Base-by-base conservation (phyloP, 768 basidiomycete genomes). In the Terana coerulea region DNA sequence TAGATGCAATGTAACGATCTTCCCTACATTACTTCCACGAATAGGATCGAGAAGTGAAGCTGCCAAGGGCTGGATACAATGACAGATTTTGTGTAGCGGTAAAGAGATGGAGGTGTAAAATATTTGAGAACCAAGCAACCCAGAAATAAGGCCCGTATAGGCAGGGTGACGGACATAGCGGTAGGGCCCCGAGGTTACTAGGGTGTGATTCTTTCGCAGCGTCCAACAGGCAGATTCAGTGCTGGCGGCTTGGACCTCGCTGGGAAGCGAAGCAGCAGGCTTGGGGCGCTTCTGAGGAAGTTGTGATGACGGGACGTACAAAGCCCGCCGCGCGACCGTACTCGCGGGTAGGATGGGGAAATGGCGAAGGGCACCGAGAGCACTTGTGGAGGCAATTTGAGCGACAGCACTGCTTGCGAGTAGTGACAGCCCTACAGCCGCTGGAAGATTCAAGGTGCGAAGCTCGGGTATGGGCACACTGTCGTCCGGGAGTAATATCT, bases 81-180 rank as follows among this genome's bases (percentile, higher is more conserved):
- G 25, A 11, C 15, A 19, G 19, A 47, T 21, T 4, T 19, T 12
- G 46, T 19, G 21, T 1, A 47, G 22, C 17, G 34, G 26, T 19
- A 47, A 49, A 15, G 36, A 17, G 9, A 4, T 9, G 6, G 53
- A 41, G 1, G 36, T 17, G 34, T 49, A 49, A 22, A 43, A 34
- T 9, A 49, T 8, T 3, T 14, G 30, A n/a, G 39, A 41, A 3
- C 53, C 53, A 9, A 47, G 17, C 3, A 49, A 30, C 15, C 39
- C 17, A 36, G 24, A 12, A 35, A 24, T 14, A 25, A 44, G 39
- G 3, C 30, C 41, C 2, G 53, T 22, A 30, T 31, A 49, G 47
- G 49, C 49, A 11, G 53, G 53, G 22, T 54, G 53, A 3, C 53
- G 36, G 17, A 49, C 19, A 11, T 26, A 43, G 6, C 31, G 11